Evolutionary conservation across 2,329 filamentous ascomycete species (phyloP).

Genomic region (Stenocarpella maydis): DNA sequence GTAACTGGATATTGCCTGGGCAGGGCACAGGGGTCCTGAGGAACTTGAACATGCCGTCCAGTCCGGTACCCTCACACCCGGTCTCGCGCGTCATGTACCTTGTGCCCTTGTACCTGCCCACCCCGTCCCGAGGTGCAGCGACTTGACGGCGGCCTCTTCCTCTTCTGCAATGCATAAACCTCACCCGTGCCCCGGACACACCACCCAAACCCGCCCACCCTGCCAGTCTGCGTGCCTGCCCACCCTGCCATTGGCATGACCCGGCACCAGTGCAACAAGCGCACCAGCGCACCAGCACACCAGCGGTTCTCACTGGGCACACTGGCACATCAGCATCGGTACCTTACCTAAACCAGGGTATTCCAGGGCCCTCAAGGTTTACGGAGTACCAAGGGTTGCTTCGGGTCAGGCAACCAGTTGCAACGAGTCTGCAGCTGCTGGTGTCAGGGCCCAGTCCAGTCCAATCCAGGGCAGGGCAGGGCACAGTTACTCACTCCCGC

Average conservation of each 20-base stretch:
- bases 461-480: background rate
- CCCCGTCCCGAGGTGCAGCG: background rate
- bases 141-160: slow-evolving; percentile 20
- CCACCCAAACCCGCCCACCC: background rate
- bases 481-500: background rate
- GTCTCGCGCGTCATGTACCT: background rate
- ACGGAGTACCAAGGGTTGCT: background rate
- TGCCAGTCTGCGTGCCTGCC: background rate
- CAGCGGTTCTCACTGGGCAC: background rate
- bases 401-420: slow-evolving; percentile 25
- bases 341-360: slow-evolving; percentile 24
- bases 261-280: background rate
- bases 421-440: slow-evolving; percentile 18
- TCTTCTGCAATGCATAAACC: slow-evolving; percentile 23
- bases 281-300: background rate
- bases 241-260: background rate
- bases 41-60: background rate
- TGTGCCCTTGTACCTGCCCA: background rate
- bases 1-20: no score
- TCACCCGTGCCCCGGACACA: background rate
- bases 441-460: slow-evolving; percentile 6
- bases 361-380: slow-evolving; percentile 18
- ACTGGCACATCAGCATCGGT: slow-evolving; percentile 6
- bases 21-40: background rate
- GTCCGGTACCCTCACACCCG: background rate